Percentiles rank a stretch among this genome's conserved stretches.
phyloP scores from a whole-genome alignment of 306 rosid genomes.

The Acacia crassicarpa region DNA sequence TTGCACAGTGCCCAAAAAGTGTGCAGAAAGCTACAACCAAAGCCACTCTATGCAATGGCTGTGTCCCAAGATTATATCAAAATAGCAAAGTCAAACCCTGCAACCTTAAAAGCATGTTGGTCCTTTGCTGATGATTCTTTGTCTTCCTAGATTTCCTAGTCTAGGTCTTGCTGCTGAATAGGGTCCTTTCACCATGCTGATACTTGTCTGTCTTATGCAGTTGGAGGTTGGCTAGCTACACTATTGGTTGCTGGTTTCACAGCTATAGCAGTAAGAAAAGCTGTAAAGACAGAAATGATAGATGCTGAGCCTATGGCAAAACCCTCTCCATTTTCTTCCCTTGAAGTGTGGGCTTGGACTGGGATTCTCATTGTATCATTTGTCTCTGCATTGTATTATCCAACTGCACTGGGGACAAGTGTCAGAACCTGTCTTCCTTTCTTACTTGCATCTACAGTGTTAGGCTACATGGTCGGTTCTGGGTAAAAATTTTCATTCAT shows the following conservation, averaged over 20 bases:
- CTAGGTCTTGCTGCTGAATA: too few species aligned
- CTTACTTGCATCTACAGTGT: conserved; percentile 88
- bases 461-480: conserved; percentile 91
- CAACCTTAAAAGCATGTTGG: too few species aligned
- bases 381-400: conserved; percentile 64
- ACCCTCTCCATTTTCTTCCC: conserved; percentile 60
- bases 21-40: too few species aligned
- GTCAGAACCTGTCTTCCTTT: conserved; percentile 94
- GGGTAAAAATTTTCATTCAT: conserved; percentile 59
- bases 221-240: conserved; percentile 70
- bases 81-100: too few species aligned
- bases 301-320: conserved; percentile 75
- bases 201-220: conserved; percentile 42
- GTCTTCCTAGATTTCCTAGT: too few species aligned
- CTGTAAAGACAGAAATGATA: conserved; percentile 63
- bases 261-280: conserved; percentile 59
- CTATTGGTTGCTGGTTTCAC: conserved; percentile 64
- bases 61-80: too few species aligned
- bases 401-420: conserved; percentile 74
- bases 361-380: conserved; percentile 62
- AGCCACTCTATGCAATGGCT: too few species aligned
- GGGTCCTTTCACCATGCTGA: too few species aligned
- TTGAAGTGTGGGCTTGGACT: conserved; percentile 60
- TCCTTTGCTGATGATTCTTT: too few species aligned
- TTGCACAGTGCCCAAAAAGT: too few species aligned